phyloP scores from a whole-genome alignment of 805 yeast species.

The Cyberlindnera mrakii region DNA sequence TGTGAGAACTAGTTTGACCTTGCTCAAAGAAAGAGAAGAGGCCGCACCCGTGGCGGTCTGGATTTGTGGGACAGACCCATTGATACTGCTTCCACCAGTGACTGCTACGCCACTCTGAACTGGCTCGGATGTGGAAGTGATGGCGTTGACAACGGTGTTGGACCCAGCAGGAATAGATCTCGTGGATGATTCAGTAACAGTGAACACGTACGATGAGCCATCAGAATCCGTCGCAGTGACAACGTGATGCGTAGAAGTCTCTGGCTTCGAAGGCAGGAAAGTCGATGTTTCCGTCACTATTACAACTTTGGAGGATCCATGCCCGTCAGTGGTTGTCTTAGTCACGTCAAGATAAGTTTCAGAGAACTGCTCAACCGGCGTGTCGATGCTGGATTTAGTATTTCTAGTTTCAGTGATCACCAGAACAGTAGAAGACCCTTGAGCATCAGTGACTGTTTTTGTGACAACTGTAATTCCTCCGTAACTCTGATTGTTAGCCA shows the following conservation, averaged over 20 bases:
- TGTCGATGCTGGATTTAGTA: no score
- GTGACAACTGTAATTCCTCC: no score
- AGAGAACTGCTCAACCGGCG: no score
- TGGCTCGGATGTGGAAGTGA: background rate
- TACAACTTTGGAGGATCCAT: background rate
- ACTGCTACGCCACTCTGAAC: conserved; percentile 3
- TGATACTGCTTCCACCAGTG: no score
- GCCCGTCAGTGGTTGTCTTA: background rate
- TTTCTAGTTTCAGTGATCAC: no score
- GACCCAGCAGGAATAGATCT: conserved; percentile 5
- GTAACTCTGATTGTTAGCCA: background rate
- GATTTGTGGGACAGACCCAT: no score
- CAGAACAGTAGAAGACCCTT: no score
- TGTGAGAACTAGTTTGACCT: conserved; percentile 1
- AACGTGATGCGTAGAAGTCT: background rate
- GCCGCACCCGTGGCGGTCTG: conserved; percentile 8
- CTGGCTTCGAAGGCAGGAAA: background rate
- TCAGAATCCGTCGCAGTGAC: conserved; percentile 6
- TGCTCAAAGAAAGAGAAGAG: conserved; percentile 1
- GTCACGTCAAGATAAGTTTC: background rate
- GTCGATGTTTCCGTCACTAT: background rate
- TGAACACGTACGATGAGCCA: conserved; percentile 2
- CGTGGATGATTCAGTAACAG: conserved; percentile 2
- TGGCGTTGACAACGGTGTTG: conserved; percentile 5
- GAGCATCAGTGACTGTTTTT: no score